Conservation (phyloP, 371 early-diverging fungal species). For the Coemansia sp. region DNA sequence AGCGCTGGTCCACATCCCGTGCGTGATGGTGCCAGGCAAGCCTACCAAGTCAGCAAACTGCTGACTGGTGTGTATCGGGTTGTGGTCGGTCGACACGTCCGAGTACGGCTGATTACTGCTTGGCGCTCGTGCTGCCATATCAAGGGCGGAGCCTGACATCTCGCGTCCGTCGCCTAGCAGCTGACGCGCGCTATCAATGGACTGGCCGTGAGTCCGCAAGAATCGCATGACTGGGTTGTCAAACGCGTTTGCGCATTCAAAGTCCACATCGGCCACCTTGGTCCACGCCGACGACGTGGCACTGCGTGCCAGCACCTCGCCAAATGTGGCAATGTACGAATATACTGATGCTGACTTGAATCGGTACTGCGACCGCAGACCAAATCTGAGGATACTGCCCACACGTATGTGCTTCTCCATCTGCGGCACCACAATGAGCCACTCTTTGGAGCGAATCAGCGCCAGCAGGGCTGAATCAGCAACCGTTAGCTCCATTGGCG, state of each 20-base stretch:
- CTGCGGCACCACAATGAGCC: constrained; percentile 75
- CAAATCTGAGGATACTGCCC: constrained; percentile 75
- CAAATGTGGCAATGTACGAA: constrained; percentile 69
- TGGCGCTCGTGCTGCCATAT: constrained; percentile 54
- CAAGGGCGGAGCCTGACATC: constrained; percentile 67
- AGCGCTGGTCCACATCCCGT: constrained; percentile 94
- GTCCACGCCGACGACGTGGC: constrained; percentile 49
- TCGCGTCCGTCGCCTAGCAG: constrained; percentile 59
- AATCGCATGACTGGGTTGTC: constrained; percentile 43
- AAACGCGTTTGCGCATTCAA: constrained; percentile 57
- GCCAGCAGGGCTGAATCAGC: neutral
- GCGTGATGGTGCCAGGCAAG: constrained; percentile 93
- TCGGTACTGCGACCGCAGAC: constrained; percentile 66
- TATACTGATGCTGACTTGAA: constrained; percentile 67
- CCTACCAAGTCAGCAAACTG: constrained; percentile 90
- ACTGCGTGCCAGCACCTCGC: constrained; percentile 70
- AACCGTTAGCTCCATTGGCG: constrained; percentile 4
- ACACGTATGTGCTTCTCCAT: constrained; percentile 60
- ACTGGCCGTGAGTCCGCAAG: constrained; percentile 23
- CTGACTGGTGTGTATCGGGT: constrained; percentile 95
- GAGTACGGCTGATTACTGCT: constrained; percentile 78
- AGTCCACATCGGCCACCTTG: constrained; percentile 78
- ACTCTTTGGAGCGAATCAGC: constrained; percentile 68
- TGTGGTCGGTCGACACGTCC: constrained; percentile 85
- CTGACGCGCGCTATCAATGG: constrained; percentile 67